Percentiles rank a stretch among this genome's conserved stretches.
These are phyloP conservation scores for Emericellopsis cladophorae DNA, from an alignment of 2,329 filamentous ascomycete genomes.

Conservation along the genomic window DNA sequence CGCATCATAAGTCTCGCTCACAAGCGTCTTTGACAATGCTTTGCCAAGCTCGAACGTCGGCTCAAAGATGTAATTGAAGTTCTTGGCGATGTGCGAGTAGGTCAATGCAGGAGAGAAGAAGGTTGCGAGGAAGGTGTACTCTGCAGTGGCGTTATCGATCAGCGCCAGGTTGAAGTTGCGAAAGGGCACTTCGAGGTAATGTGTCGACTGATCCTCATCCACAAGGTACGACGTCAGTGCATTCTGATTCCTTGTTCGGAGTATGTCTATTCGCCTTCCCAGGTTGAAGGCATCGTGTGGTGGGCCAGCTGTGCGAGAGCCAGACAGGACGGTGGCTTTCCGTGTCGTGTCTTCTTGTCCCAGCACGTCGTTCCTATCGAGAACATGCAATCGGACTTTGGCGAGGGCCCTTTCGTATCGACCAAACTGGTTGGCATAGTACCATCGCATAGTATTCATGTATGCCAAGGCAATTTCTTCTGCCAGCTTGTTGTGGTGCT, in stretches of 20 bases:
- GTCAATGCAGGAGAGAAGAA: slow-evolving; percentile 76
- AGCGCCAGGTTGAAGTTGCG: slow-evolving; percentile 90
- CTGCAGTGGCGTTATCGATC: slow-evolving; percentile 84
- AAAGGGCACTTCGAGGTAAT: slow-evolving; percentile 85
- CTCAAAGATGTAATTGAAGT: slow-evolving; percentile 80
- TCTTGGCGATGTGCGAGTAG: slow-evolving; percentile 65
- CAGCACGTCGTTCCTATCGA: slow-evolving; percentile 76
- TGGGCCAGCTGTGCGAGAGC: slow-evolving; percentile 30
- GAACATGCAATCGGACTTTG: slow-evolving; percentile 68
- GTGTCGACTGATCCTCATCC: slow-evolving; percentile 74
- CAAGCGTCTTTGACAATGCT: slow-evolving; percentile 60
- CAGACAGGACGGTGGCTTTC: slow-evolving; percentile 46
- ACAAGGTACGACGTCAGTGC: slow-evolving; percentile 81
- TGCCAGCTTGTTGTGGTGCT: slow-evolving; percentile 69
- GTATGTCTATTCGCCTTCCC: slow-evolving; percentile 71
- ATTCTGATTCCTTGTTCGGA: slow-evolving; percentile 59
- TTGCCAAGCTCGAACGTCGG: slow-evolving; percentile 80
- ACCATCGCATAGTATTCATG: slow-evolving; percentile 98
- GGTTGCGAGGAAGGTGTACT: slow-evolving; percentile 84
- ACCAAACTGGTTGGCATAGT: slow-evolving; percentile 83
- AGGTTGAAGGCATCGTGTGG: slow-evolving; percentile 82
- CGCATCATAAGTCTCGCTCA: slow-evolving; percentile 68
- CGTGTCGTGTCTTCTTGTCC: slow-evolving; percentile 64
- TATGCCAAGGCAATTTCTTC: slow-evolving; percentile 89
- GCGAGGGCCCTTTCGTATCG: slow-evolving; percentile 76